Evolutionary conservation across 768 basidiomycete species (phyloP).

Genomic region (Mycena chlorophos): DNA sequence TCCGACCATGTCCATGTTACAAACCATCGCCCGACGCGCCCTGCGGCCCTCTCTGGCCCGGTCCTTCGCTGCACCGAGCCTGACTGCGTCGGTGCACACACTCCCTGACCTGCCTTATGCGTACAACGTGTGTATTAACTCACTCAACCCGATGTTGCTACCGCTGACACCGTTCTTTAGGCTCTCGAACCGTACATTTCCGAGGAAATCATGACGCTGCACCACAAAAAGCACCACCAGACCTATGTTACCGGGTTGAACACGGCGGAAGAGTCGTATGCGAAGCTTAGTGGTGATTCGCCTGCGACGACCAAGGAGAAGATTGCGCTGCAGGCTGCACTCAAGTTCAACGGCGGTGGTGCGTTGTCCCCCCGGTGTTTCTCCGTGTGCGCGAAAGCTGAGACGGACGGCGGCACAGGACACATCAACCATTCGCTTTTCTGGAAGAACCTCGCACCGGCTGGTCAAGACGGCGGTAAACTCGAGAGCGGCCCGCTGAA

Average conservation of each 20-base stretch:
- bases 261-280: constrained; percentile 84
- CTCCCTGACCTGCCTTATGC: constrained; percentile 79
- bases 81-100: constrained; percentile 58
- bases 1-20: not conserved
- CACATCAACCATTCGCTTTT: constrained; percentile 96
- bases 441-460: constrained; percentile 95
- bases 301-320: constrained; percentile 64
- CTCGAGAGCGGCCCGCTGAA: constrained; percentile 69
- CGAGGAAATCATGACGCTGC: constrained; percentile 89
- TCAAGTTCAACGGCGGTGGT: constrained; percentile 99
- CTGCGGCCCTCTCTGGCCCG: constrained; percentile 48
- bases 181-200: constrained; percentile 93
- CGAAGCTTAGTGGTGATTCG: constrained; percentile 34
- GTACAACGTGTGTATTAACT: constrained; percentile 60
- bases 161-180: constrained; percentile 26
- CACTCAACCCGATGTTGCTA: constrained; percentile 4
- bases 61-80: constrained; percentile 42
- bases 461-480: constrained; percentile 59
- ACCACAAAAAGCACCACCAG: constrained; percentile 90
- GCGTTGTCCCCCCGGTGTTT: not conserved
- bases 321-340: constrained; percentile 84
- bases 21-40: constrained; percentile 40
- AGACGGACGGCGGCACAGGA: constrained; percentile 41
- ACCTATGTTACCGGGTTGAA: constrained; percentile 95
- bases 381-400: not conserved